Evolutionary conservation across 1,139 yeast genomes (phyloP), one percentile per base, ranked within the genome.

Genomic region (Yamadazyma buinensis): DNA sequence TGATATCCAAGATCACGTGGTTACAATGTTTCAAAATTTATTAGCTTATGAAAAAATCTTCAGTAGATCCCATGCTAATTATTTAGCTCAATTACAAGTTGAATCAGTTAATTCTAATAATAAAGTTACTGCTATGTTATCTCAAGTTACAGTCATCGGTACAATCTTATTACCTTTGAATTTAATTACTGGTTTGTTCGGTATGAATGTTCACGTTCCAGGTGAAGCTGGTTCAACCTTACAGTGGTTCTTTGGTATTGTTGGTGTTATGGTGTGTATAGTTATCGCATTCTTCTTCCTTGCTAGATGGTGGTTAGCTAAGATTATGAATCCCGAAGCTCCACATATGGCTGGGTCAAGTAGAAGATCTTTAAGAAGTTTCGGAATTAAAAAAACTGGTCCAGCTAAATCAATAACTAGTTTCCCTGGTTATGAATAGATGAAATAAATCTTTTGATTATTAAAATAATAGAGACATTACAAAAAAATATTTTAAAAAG

Each of bases 1-100:
- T 40, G 98, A 92, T 78, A 90, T 90, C 52, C 97, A 90, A 64
- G 97, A 90, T 72, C 98, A 90, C 73, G 85, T 90, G 50, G 80
- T 90, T 42, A 90, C 97, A 13, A 90, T 90, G 97, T 84, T 81
- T 58, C 96, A 88, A 59, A 88, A 87, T 51, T 73, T 90, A 53
- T 61, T 81, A 33, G 86, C 95, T 3, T 90, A 87, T 52, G 98
- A 90, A 58, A 90, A 90, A 71, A 88, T 90, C 48, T 83, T 92
- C 54, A 81, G 95, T 29, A 75, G 97, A 46, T 84, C 95, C 1
- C 97, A 90, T 57, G 75, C 95, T 19, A 90, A 90, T 55, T 90
- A 90, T 57, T 68, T 90, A 55, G 97, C 97, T 0, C 97, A 88
- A 57, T 68, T 90, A 51, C 97, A 90, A 57, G 95, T 90, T 33